Base-by-base conservation (phyloP, 116 monocot genomes). In the Zostera marina region DNA sequence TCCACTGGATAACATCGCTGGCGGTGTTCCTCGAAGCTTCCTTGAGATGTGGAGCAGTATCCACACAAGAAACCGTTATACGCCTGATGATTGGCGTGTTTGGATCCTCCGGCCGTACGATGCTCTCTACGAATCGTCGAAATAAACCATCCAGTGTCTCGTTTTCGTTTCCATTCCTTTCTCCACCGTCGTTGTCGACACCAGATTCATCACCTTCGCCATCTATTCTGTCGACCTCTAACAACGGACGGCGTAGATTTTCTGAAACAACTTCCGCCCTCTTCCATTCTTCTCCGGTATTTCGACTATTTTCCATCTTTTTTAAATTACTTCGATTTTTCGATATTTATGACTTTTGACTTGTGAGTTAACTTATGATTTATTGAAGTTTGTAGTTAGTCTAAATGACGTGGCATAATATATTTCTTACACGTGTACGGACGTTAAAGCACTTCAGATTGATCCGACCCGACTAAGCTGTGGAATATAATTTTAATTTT, bases 11-110 rank as follows among this genome's bases (percentile, higher is more conserved):
- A 39, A 92, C 63, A 46, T 82, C 86, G 11, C 54, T 61, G 17
- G 71, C 82, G 4, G 86, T 77, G 73, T 79, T 92, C 17, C 66
- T 68, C 5, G 77, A 82, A 65, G 86, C 91, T 38, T 69, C 79
- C 15, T 65, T 72, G 42, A 92, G 66, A 21, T 73, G 67, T 12
- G 86, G 91, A 8, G 71, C 75, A 14, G 58, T 52, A 54, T 82
- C 69, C 5, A 39, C 22, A 40, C 72, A 43, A 19, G 80, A 69
- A 19, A 42, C 17, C 49, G 59, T 67, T 43, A 86, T 44, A 69
- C 85, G 67, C 53, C 41, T 58, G 3, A 32, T 12, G 47, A 62
- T 45, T 1, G 62, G 62, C 9, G 55, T 22, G 13, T 26, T 24
- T 3, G 15, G 14, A 42, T 59, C 59, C 16, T 43, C 59, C 21